phyloP scores from a whole-genome alignment of 768 basidiomycete species.

The Boletus rufocinnamomeus region DNA sequence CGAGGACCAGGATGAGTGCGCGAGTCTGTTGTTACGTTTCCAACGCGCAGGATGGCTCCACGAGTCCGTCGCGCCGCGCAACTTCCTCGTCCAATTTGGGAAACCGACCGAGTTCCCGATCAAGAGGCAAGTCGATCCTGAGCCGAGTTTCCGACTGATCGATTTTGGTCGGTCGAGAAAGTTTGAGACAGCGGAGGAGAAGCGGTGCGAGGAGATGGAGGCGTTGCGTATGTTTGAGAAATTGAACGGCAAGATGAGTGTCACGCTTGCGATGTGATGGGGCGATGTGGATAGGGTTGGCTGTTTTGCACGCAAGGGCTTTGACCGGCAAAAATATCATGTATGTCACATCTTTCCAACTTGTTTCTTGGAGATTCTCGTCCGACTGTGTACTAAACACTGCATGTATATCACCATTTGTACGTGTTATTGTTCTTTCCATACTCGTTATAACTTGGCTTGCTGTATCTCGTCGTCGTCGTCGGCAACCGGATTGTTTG shows the following conservation, averaged over 20 bases:
- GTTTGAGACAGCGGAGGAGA: neutral
- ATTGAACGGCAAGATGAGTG: neutral
- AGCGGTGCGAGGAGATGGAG: conserved; percentile 4
- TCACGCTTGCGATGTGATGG: neutral
- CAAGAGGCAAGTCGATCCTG: neutral
- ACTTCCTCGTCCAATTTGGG: conserved; percentile 47
- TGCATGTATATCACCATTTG: neutral
- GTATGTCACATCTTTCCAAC: no score
- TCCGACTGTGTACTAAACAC: neutral
- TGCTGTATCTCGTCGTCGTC: neutral
- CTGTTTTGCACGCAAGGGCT: neutral
- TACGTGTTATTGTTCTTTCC: no score
- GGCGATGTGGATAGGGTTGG: neutral
- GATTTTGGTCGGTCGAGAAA: conserved; percentile 48
- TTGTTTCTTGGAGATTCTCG: neutral
- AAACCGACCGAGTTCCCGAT: conserved; percentile 37
- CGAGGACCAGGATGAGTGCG: conserved; percentile 45
- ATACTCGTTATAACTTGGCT: no score
- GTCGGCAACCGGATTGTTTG: neutral
- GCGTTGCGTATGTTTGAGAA: conserved; percentile 6
- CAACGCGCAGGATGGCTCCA: conserved; percentile 43
- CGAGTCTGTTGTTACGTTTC: conserved; percentile 42
- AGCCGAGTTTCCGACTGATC: conserved; percentile 48
- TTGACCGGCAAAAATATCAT: neutral
- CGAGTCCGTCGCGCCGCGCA: conserved; percentile 43